phyloP scores from a whole-genome alignment of 2,329 filamentous ascomycete genomes.

The Sclerotinia sclerotiorum region DNA sequence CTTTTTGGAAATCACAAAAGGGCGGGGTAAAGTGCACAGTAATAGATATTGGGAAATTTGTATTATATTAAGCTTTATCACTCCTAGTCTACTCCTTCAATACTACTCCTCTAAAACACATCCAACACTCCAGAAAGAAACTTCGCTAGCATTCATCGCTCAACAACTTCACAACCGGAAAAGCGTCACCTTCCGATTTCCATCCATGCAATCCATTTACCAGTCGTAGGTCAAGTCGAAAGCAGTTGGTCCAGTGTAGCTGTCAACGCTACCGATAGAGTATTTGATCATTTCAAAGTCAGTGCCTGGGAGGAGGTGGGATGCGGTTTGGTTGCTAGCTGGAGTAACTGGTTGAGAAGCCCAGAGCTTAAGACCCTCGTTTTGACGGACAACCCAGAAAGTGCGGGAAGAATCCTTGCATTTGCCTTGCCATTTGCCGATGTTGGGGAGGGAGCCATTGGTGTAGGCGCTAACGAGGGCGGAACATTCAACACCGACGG shows the following conservation, averaged over 20 bases:
- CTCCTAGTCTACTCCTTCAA: background rate
- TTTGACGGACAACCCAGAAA: background rate
- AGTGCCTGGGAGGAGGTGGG: background rate
- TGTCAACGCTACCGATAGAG: background rate
- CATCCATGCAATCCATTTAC: background rate
- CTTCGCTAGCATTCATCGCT: background rate
- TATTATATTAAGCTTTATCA: background rate
- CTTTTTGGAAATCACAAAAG: no score
- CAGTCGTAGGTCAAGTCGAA: background rate
- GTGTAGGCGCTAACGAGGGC: no score
- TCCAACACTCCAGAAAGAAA: background rate
- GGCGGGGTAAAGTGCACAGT: no score
- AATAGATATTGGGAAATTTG: background rate
- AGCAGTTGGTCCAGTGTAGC: background rate
- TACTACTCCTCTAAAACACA: background rate
- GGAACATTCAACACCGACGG: background rate
- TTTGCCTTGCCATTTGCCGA: background rate
- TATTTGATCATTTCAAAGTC: fast-evolving
- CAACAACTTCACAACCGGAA: background rate
- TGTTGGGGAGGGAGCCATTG: background rate
- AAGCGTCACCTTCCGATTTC: background rate
- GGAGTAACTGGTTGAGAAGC: background rate
- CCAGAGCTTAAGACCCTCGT: background rate
- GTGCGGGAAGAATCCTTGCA: background rate
- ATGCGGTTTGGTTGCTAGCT: background rate